A percentile compares a stretch with the other conserved stretches of the same genome.
phyloP scores from a whole-genome alignment of 495 filamentous ascomycete genomes.

The Delitschia confertaspora region DNA sequence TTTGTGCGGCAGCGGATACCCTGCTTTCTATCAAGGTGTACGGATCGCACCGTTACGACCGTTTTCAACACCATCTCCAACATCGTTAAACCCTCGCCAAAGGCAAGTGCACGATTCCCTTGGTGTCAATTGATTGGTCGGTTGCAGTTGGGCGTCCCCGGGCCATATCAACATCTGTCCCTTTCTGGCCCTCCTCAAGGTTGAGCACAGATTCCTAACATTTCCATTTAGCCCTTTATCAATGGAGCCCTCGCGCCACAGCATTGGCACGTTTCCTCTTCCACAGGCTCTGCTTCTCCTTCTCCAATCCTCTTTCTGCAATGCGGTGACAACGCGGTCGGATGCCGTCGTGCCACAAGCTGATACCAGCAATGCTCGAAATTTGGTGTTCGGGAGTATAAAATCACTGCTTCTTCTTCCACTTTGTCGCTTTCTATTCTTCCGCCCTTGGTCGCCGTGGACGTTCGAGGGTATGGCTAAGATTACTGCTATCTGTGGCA shows the following conservation, averaged over 20 bases:
- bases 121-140: too few species aligned
- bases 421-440: background rate
- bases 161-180: conserved; percentile 5
- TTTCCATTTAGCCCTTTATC: conserved; percentile 11
- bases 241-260: conserved; percentile 26
- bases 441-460: background rate
- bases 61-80: too few species aligned
- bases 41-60: conserved; percentile 22
- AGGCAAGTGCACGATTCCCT: conserved; percentile 12
- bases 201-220: conserved; percentile 17
- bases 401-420: conserved; percentile 1
- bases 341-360: conserved; percentile 4
- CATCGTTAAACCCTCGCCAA: conserved; percentile 18
- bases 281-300: conserved; percentile 21
- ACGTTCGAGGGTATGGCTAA: conserved; percentile 28
- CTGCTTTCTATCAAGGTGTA: conserved; percentile 19
- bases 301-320: conserved; percentile 14
- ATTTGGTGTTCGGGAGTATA: conserved; percentile 1
- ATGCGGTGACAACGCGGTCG: conserved; percentile 6
- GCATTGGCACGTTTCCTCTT: conserved; percentile 14
- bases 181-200: background rate
- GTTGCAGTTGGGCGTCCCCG: background rate
- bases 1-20: conserved; percentile 6
- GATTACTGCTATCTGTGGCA: conserved; percentile 25
- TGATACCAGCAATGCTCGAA: conserved; percentile 6